phyloP scores from a whole-genome alignment of 805 yeast genomes.

The Pichia phayaonensis region DNA sequence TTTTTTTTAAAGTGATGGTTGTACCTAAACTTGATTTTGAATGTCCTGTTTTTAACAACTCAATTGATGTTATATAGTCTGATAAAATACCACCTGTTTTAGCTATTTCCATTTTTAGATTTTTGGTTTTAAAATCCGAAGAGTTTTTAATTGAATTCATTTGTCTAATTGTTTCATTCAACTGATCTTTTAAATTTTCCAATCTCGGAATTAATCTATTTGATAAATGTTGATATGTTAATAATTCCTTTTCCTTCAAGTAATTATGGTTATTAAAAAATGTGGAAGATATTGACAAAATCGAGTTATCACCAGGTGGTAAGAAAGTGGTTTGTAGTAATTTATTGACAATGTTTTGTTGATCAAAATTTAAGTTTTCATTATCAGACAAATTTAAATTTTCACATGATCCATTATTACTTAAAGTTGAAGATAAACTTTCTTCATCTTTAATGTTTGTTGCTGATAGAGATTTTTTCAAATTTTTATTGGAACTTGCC shows the following conservation, averaged over 20 bases:
- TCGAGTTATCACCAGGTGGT: conserved; percentile 31
- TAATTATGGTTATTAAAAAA: conserved; percentile 26
- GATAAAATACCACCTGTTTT: conserved; percentile 50
- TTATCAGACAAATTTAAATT: neutral
- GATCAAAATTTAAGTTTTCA: neutral
- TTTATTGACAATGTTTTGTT: conserved; percentile 27
- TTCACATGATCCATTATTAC: neutral
- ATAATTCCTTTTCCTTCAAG: conserved; percentile 37
- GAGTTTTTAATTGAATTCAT: conserved; percentile 41
- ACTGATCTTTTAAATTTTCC: conserved; percentile 47
- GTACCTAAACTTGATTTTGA: conserved; percentile 28
- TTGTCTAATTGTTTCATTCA: conserved; percentile 47
- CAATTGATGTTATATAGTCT: conserved; percentile 39
- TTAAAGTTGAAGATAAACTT: neutral
- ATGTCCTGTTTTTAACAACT: conserved; percentile 32
- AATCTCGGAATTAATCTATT: conserved; percentile 44
- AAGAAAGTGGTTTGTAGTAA: conserved; percentile 42
- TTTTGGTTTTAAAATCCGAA: conserved; percentile 49
- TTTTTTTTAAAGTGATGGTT: conserved; percentile 15
- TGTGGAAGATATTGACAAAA: conserved; percentile 28
- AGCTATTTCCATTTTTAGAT: conserved; percentile 52
- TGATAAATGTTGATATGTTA: conserved; percentile 44
- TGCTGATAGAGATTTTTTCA: conserved; percentile 19
- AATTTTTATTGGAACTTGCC: conserved; percentile 15
- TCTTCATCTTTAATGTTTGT: conserved; percentile 10